phyloP scores from a whole-genome alignment of 108 stramenopile genomes.

The Cylindrotheca fusiformis region DNA sequence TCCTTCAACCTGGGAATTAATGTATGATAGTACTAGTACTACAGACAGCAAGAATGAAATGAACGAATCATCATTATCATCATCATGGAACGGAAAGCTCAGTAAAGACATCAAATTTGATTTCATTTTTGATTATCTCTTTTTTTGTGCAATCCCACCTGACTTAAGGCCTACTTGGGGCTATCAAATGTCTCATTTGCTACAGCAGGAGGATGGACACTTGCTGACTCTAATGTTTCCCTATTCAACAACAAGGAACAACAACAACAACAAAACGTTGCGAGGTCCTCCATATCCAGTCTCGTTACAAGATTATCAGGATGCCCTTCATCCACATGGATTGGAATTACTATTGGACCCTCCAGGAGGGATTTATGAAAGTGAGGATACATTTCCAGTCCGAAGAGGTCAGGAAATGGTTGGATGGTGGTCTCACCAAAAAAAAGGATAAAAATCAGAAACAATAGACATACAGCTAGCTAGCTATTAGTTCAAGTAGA shows the following conservation, averaged over 20 bases:
- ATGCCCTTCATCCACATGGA: slow-evolving; percentile 1
- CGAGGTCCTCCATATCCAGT: slow-evolving; percentile 31
- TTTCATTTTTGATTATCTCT: slow-evolving; percentile 37
- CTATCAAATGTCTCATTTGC: slow-evolving; percentile 9
- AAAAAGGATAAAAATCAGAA: slow-evolving; percentile 6
- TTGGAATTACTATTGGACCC: slow-evolving; percentile 16
- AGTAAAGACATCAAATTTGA: slow-evolving; percentile 6
- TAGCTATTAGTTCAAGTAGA: no score
- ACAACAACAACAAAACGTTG: neutral
- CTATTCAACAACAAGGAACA: neutral
- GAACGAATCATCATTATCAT: neutral
- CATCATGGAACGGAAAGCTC: neutral
- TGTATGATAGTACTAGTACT: slow-evolving; percentile 1
- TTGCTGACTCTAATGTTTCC: slow-evolving; percentile 37
- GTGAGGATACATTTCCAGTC: slow-evolving; percentile 2
- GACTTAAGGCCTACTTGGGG: slow-evolving; percentile 11
- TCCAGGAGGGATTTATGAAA: slow-evolving; percentile 16
- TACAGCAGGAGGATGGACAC: slow-evolving; percentile 5
- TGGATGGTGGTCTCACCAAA: slow-evolving; percentile 19
- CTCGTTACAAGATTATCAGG: slow-evolving; percentile 13
- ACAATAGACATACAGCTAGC: no score
- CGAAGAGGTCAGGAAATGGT: slow-evolving; percentile 27
- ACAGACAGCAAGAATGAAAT: neutral
- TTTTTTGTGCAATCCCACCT: slow-evolving; percentile 35
- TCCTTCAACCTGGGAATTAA: slow-evolving; percentile 15